These are phyloP conservation scores for Zizania latifolia DNA, from an alignment of 176 grass and related monocot species.

Conservation along the genomic window DNA sequence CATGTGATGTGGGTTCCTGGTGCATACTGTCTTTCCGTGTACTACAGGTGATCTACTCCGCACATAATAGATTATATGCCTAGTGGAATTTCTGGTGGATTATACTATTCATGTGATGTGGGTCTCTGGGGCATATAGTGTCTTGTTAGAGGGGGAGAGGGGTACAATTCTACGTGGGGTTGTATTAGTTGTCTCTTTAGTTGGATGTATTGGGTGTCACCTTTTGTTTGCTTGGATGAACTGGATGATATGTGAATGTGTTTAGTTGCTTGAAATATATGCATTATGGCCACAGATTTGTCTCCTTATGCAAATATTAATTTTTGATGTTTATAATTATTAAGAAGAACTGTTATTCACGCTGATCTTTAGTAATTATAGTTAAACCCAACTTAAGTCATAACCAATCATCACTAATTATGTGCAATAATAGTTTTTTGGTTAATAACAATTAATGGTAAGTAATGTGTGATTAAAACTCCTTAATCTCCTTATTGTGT, in stretches of 20 bases:
- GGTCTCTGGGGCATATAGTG: constrained; percentile 59
- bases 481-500: not conserved
- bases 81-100: constrained; percentile 71
- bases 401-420: not conserved
- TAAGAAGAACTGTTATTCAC: not conserved
- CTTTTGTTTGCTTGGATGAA: not conserved
- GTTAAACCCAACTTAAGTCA: not conserved
- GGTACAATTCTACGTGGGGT: not conserved
- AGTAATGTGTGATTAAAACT: not conserved
- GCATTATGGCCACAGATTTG: not conserved
- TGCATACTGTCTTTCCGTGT: constrained; percentile 86
- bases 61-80: too few species aligned
- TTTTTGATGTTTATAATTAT: not conserved
- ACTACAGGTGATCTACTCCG: constrained; percentile 57
- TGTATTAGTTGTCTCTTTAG: not conserved
- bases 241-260: not conserved
- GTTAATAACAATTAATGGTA: not conserved
- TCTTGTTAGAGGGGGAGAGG: not conserved
- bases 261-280: not conserved
- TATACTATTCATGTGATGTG: constrained; percentile 96
- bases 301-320: not conserved
- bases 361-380: not conserved
- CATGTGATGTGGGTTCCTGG: constrained; percentile 95
- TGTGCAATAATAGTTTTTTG: not conserved
- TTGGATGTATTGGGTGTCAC: not conserved